Base-by-base conservation (phyloP, 371 early-diverging fungal species). In the Conidiobolus incongruus region DNA sequence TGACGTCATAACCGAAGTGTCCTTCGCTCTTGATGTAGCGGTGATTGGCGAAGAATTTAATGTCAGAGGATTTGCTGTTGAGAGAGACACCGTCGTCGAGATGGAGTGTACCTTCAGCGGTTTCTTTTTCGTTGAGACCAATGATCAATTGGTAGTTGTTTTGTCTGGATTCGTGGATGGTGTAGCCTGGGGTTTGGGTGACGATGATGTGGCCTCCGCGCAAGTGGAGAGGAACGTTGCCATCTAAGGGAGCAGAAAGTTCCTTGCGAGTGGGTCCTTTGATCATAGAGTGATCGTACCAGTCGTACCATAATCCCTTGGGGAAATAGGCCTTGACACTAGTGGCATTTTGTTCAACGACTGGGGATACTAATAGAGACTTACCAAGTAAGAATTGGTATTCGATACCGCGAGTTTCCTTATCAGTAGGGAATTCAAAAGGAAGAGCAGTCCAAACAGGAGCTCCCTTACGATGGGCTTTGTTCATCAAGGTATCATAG, bases 361-460 rank as follows among this genome's bases (percentile, higher is more conserved):
- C 70, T 0, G 75, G 77, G 1, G 60, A 56, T n/a, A 73, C 59
- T 56, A 76, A 47, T 29, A 81, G 34, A 0, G 55, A 50, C 15
- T 57, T 44, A 1, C 76, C 76, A 29, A 75, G 46, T 52, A 77
- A 47, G 48, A 76, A 72, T 46, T 72, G 66, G 6, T 35, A 42
- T 17, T 77, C 68, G 26, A 61, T 55, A 44, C 49, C 49, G 31
- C 61, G 60, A 17, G 61, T 46, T 15, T 41, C 30, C 1, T 49
- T n/a, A 39, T 60, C 59, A 0, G 47, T 26, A 5, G 72, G 67
- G 51, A 55, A 77, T 47, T 63, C 62, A 28, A 68, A 61, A 52
- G 61, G 65, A 48, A 76, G 49, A 0, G 77, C 72, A 12, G 67
- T 52, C 6, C 13, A 31, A 31, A 31, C 31, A 13, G 31, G n/a